Conservation (phyloP, 495 filamentous ascomycete genomes). For the Aspergillus haitiensis region DNA sequence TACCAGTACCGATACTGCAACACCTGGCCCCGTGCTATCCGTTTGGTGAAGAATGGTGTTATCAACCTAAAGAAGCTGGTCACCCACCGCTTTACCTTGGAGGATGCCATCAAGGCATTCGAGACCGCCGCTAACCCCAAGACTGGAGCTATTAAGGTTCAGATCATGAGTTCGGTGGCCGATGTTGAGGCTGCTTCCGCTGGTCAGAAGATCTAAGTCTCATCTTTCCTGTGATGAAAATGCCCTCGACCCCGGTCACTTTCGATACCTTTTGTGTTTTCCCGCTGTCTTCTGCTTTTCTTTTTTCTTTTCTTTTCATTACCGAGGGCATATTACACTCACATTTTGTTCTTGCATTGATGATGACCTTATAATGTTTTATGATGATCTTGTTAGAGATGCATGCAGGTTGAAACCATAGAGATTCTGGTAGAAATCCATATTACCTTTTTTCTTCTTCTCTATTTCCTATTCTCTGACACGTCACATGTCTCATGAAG, state of each 20-base stretch:
- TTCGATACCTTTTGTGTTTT: slow-evolving; percentile 19
- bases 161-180: slow-evolving; percentile 63
- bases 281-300: neutral
- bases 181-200: slow-evolving; percentile 46
- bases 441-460: slow-evolving; percentile 3
- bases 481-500: neutral
- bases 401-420: slow-evolving; percentile 21
- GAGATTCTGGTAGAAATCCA: slow-evolving; percentile 26
- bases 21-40: slow-evolving; percentile 91
- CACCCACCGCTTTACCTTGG: slow-evolving; percentile 81
- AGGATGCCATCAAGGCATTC: slow-evolving; percentile 88
- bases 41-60: slow-evolving; percentile 78
- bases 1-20: slow-evolving; percentile 96
- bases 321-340: slow-evolving; percentile 10
- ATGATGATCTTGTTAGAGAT: slow-evolving; percentile 25
- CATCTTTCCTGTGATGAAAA: slow-evolving; percentile 1
- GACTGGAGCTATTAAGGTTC: slow-evolving; percentile 93
- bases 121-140: slow-evolving; percentile 81
- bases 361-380: slow-evolving; percentile 24
- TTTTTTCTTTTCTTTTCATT: slow-evolving; percentile 11
- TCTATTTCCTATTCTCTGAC: neutral
- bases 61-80: slow-evolving; percentile 78
- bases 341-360: slow-evolving; percentile 17
- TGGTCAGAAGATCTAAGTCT: slow-evolving; percentile 34
- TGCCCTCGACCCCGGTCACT: slow-evolving; percentile 14